Conservation (phyloP, 768 basidiomycete genomes). For the Suillus hirtellus region DNA sequence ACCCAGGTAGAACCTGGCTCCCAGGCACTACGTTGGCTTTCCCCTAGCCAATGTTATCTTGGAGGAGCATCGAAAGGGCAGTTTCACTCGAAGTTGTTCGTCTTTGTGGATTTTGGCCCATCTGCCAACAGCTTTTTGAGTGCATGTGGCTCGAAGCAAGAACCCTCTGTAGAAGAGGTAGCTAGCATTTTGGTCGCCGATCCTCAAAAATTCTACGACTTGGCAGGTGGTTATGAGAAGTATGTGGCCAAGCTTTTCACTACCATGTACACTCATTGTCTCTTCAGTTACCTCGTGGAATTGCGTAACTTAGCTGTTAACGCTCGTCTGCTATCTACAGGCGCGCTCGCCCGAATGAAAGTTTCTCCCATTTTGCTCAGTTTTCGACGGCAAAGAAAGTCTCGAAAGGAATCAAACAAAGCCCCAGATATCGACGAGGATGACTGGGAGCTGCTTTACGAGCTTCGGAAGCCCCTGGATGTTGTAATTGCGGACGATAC, state of each 20-base stretch:
- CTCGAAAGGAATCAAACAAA: constrained; percentile 24
- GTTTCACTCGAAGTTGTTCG: constrained; percentile 80
- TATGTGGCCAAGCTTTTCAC: constrained; percentile 35
- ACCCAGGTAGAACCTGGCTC: constrained; percentile 34
- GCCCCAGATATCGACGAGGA: constrained; percentile 55
- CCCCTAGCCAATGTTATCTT: constrained; percentile 73
- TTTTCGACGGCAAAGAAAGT: constrained; percentile 54
- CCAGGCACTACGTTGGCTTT: constrained; percentile 44
- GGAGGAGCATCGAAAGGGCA: constrained; percentile 49
- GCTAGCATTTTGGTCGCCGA: constrained; percentile 67
- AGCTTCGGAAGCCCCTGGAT: constrained; percentile 66
- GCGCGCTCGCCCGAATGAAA: constrained; percentile 61
- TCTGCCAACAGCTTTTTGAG: constrained; percentile 82
- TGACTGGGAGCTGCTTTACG: constrained; percentile 71
- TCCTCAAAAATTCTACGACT: constrained; percentile 68
- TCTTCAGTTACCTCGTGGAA: constrained; percentile 73
- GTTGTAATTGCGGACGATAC: constrained; percentile 88
- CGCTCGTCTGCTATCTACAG: constrained; percentile 48
- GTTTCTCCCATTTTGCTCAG: constrained; percentile 72
- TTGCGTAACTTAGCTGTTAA: constrained; percentile 88
- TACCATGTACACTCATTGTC: background rate
- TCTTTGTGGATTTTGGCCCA: constrained; percentile 85
- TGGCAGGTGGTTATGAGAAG: constrained; percentile 70
- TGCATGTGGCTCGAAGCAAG: constrained; percentile 84
- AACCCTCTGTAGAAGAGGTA: constrained; percentile 85